A percentile compares a stretch with the other conserved stretches of the same genome.
Evolutionary conservation across 2,329 filamentous ascomycete species (phyloP).

Genomic region (Calonectria fujianensis): DNA sequence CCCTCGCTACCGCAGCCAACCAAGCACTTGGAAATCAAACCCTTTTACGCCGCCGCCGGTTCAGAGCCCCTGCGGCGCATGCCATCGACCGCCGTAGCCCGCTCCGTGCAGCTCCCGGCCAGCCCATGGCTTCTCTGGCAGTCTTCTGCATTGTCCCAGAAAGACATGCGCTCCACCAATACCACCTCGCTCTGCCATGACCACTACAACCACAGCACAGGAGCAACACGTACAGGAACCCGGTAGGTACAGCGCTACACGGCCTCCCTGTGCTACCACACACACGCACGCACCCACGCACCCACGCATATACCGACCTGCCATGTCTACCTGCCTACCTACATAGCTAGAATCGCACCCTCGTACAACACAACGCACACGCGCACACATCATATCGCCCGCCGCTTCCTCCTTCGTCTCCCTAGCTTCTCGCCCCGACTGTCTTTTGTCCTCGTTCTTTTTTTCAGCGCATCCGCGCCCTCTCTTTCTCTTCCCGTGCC

Average conservation of each 20-base stretch:
- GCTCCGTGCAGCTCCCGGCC: slow-evolving; percentile 16
- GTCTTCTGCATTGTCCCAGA: slow-evolving; percentile 6
- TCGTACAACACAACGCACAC: slow-evolving; percentile 21
- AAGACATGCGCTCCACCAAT: neutral
- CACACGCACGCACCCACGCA: slow-evolving; percentile 17
- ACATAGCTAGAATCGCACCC: slow-evolving; percentile 7
- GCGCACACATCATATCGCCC: slow-evolving; percentile 14
- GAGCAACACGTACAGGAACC: slow-evolving; percentile 22
- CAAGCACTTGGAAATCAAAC: slow-evolving; percentile 21
- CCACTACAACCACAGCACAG: slow-evolving; percentile 14
- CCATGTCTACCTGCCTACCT: slow-evolving; percentile 9
- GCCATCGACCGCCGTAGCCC: slow-evolving; percentile 17
- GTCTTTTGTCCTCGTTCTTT: neutral
- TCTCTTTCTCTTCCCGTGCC: slow-evolving; percentile 15
- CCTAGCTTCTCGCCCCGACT: neutral
- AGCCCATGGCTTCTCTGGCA: slow-evolving; percentile 4
- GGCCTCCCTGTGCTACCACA: slow-evolving; percentile 22
- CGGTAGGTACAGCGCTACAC: slow-evolving; percentile 22
- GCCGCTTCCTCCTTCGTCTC: neutral
- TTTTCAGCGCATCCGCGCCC: slow-evolving; percentile 6
- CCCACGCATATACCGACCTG: slow-evolving; percentile 5
- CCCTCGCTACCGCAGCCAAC: slow-evolving; percentile 25
- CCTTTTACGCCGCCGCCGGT: slow-evolving; percentile 9
- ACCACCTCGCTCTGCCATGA: slow-evolving; percentile 4
- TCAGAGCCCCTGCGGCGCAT: slow-evolving; percentile 21